These are phyloP conservation scores for Kernera saxatilis DNA, from an alignment of 345 rosid species.

Conservation along the genomic window DNA sequence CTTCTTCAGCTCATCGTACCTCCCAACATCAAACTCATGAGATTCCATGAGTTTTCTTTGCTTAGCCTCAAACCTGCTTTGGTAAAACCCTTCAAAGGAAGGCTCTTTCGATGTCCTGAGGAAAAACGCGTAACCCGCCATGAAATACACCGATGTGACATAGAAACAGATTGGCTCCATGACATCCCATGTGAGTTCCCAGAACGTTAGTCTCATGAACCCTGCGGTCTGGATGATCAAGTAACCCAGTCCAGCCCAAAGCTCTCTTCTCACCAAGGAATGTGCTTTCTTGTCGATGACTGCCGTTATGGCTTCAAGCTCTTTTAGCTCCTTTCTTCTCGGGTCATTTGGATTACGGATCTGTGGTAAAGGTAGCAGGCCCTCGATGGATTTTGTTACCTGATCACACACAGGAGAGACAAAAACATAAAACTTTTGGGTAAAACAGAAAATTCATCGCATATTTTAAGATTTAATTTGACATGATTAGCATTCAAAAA, in stretches of 20 bases:
- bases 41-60: constrained; percentile 51
- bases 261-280: constrained; percentile 53
- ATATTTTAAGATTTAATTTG: neutral
- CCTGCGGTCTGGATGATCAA: constrained; percentile 67
- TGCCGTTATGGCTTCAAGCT: constrained; percentile 49
- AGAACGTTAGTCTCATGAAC: constrained; percentile 95
- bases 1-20: constrained; percentile 55
- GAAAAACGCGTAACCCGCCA: constrained; percentile 77
- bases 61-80: constrained; percentile 59
- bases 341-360: constrained; percentile 41
- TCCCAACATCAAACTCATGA: constrained; percentile 45
- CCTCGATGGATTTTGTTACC: constrained; percentile 67
- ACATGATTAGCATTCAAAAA: constrained; percentile 2
- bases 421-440: constrained; percentile 3
- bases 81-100: constrained; percentile 79
- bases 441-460: constrained; percentile 11
- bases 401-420: constrained; percentile 33
- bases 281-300: constrained; percentile 55
- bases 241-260: constrained; percentile 69
- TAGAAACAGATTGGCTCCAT: constrained; percentile 98
- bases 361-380: constrained; percentile 56
- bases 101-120: constrained; percentile 83
- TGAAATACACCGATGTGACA: constrained; percentile 60
- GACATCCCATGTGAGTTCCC: constrained; percentile 99
- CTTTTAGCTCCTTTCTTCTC: constrained; percentile 56